Evolutionary conservation across 495 filamentous ascomycete genomes (phyloP).

Genomic region (Xanthoparmelia taractica): DNA sequence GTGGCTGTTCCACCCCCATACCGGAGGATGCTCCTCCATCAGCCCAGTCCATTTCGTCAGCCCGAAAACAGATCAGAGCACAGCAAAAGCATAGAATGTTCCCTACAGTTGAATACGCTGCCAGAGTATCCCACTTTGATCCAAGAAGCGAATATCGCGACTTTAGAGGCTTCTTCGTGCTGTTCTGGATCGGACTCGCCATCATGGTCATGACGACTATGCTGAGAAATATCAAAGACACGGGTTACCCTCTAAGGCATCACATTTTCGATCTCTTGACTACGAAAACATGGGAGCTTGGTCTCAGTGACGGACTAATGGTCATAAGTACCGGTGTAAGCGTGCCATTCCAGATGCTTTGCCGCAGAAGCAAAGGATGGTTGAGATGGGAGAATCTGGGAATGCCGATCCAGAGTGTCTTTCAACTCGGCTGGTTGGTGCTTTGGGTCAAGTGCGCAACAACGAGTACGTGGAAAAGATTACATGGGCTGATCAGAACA

Average conservation of each 20-base stretch:
- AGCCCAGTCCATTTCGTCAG: conserved; percentile 72
- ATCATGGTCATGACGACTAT: conserved; percentile 95
- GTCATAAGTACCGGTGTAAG: conserved; percentile 62
- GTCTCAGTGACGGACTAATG: conserved; percentile 76
- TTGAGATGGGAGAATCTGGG: conserved; percentile 71
- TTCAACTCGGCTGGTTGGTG: conserved; percentile 68
- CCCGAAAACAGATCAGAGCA: conserved; percentile 76
- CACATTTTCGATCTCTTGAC: conserved; percentile 83
- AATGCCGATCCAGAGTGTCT: conserved; percentile 71
- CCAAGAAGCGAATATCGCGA: conserved; percentile 84
- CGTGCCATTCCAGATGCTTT: conserved; percentile 67
- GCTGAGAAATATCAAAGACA: conserved; percentile 89
- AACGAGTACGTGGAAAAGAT: background rate
- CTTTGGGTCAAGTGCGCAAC: conserved; percentile 68
- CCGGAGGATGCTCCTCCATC: conserved; percentile 89
- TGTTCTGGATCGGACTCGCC: conserved; percentile 94
- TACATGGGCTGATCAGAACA: conserved; percentile 30
- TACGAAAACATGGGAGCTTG: conserved; percentile 80
- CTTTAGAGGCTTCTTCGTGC: conserved; percentile 92
- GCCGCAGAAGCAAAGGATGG: conserved; percentile 44
- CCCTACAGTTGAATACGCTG: conserved; percentile 88
- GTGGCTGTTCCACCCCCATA: conserved; percentile 82
- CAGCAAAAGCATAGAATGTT: conserved; percentile 77
- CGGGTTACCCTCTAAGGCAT: conserved; percentile 72
- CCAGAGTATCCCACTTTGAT: conserved; percentile 95